Evolutionary conservation across 2,329 filamentous ascomycete genomes (phyloP), one percentile per base, ranked within the genome.

Genomic region (Tolypocladium tropicale): DNA sequence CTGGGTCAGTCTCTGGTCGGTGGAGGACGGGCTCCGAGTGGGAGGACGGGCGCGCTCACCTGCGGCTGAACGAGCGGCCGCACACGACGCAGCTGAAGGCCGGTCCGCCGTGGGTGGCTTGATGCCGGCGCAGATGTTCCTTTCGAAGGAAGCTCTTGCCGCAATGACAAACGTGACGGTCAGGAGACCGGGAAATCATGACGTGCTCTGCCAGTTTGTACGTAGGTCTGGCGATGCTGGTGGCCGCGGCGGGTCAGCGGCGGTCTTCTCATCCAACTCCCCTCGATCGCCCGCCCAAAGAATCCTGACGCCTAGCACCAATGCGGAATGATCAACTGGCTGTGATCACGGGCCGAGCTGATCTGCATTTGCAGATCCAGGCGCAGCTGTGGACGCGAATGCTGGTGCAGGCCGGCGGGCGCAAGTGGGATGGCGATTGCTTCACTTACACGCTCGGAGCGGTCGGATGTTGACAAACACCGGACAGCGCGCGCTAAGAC

Each of bases 121-220:
- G 68, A 58, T 74, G 72, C 4, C 72, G 65, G 7, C 69, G 60
- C 39, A 74, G 61, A 46, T 74, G 72, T 56, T 74, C 72, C 53
- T 73, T 74, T 56, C 72, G 64, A 46, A 74, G 65, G 56, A 74
- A 74, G 23, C 66, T 66, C 58, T 71, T 73, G 14, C 72, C 72
- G 55, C 72, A 74, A 46, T 73, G 71, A 52, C 72, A 74, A 9
- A 62, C 56, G 63, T 70, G 68, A n/a, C 68, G 66, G 54, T 61
- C 56, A 25, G 55, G 55, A n/a, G 58, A 48, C 41, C 49, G 55
- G 4, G 57, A 58, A 18, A 49, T 54, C 59, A 59, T 53, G 43
- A 39, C 43, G 34, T 53, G 25, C 53, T 48, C 21, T 43, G 21
- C 23, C 46, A 11, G 18, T 21, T 7, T 12, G 4, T 16, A 49